Evolutionary conservation across 768 basidiomycete genomes (phyloP).

Genomic region (Kwoniella sp.): DNA sequence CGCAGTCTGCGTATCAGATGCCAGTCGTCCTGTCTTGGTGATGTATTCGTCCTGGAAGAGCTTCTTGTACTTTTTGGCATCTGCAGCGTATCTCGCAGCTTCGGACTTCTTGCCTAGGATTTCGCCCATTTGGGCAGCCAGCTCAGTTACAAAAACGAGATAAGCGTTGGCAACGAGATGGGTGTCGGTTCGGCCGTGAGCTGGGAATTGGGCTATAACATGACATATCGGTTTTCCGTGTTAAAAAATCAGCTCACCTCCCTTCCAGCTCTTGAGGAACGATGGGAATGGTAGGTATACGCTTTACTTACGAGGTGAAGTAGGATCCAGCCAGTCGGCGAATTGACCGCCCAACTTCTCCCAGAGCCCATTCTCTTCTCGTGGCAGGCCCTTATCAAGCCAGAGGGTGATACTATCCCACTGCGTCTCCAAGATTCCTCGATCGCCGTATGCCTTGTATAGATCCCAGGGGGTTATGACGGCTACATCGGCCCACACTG

Average conservation of each 20-base stretch:
- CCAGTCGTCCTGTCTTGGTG: conserved; percentile 36
- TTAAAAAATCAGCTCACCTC: too few species aligned
- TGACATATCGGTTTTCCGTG: too few species aligned
- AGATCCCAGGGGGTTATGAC: conserved; percentile 44
- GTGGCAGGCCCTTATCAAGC: conserved; percentile 44
- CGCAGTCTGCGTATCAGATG: conserved; percentile 48
- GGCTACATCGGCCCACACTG: conserved; percentile 45
- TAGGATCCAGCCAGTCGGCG: conserved; percentile 45
- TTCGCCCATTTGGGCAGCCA: conserved; percentile 29
- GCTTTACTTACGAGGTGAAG: conserved; percentile 22
- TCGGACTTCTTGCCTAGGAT: conserved; percentile 34
- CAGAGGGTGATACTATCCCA: conserved; percentile 45
- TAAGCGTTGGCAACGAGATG: conserved; percentile 49
- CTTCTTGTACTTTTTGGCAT: conserved; percentile 25
- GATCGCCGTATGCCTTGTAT: conserved; percentile 38
- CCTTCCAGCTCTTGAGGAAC: too few species aligned
- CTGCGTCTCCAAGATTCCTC: conserved; percentile 28
- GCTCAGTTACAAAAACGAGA: conserved; percentile 38
- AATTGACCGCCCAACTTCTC: conserved; percentile 3
- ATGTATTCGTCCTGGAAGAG: conserved; percentile 45
- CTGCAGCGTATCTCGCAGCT: conserved; percentile 26
- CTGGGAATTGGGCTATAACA: conserved; percentile 25
- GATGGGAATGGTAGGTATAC: background rate
- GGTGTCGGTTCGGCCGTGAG: conserved; percentile 37
- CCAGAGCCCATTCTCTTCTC: conserved; percentile 41